These are phyloP conservation scores for Effrenium voratum DNA, from an alignment of 73 alveolate species.

Conservation along the genomic window DNA sequence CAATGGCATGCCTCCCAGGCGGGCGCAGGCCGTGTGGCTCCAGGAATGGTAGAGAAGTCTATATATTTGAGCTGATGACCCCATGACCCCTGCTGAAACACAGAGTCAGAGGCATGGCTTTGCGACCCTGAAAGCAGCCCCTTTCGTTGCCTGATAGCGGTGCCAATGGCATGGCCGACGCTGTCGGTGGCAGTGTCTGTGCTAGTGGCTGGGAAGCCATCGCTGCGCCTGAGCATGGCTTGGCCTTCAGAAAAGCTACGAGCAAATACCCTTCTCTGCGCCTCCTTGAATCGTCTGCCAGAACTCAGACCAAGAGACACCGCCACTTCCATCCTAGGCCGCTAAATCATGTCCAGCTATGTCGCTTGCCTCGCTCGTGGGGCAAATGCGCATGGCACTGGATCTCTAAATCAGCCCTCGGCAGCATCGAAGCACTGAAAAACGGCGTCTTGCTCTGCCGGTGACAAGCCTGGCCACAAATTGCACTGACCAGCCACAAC, in stretches of 20 bases:
- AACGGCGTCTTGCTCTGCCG: slow-evolving; percentile 81
- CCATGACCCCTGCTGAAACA: no score
- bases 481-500: no score
- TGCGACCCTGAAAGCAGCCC: no score
- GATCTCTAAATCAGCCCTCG: neutral
- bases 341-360: neutral
- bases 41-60: no score
- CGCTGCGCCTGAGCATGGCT: neutral
- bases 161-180: slow-evolving; percentile 20
- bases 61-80: no score
- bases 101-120: no score
- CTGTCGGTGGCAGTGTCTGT: slow-evolving; percentile 50
- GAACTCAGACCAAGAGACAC: slow-evolving; percentile 90
- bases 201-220: neutral
- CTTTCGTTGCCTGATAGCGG: slow-evolving; percentile 2
- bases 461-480: slow-evolving; percentile 70
- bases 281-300: slow-evolving; percentile 86
- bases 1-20: no score
- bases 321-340: slow-evolving; percentile 73
- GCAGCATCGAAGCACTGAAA: slow-evolving; percentile 88
- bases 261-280: no score
- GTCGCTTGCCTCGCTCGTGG: neutral
- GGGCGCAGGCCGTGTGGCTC: no score
- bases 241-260: no score
- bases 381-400: neutral